Base-by-base conservation (phyloP, 1,284 basidiomycete genomes). In the Cystobasidiaceae sp. region DNA sequence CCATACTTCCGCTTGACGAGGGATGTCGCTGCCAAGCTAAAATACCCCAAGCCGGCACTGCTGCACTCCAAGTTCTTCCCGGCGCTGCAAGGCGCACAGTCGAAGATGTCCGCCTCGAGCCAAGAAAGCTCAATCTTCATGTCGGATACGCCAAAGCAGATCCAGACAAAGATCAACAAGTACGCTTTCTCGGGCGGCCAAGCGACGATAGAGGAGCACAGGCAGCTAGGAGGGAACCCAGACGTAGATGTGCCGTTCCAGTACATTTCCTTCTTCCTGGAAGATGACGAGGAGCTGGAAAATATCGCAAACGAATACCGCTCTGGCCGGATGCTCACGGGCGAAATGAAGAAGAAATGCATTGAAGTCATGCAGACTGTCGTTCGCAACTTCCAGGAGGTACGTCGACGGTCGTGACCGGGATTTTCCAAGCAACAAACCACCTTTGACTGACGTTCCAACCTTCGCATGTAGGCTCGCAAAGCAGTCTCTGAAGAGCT, bases 21-120 rank as follows among this genome's bases (percentile, higher is more conserved):
- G 51, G 96, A 98, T 76, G 90, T 93, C 27, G 96, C 96, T 5
- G 84, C 83, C 71, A 89, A 90, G 74, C 85, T 99, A 74, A 94
- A 93, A 79, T 96, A 96, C 79, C 92, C 88, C 62, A 98, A 98
- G 78, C 96, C 96, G 2, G 81, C 88, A 7, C 83, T 97, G 28
- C 81, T 99, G 56, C 93, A 97, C 78, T 85, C 93, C 65, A 96
- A 94, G 76, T 99, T 99, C 83, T 96, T 99, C 80, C 96, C 96
- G 4, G 93, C 96, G 1, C 82, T 99, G 15, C 94, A 97, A 79
- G 96, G 96, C 43, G 89, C 93, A 4, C 91, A 96, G 77, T 96
- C 92, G 43, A 99, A 99, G 81, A 99, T 99, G 96, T 93, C 90
- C 74, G 94, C 94, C 3, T 92, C 89, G 55, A 88, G 93, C 77